Evolutionary conservation across 2,329 filamentous ascomycete genomes (phyloP).

Genomic region (Hymenoscyphus salicellus): DNA sequence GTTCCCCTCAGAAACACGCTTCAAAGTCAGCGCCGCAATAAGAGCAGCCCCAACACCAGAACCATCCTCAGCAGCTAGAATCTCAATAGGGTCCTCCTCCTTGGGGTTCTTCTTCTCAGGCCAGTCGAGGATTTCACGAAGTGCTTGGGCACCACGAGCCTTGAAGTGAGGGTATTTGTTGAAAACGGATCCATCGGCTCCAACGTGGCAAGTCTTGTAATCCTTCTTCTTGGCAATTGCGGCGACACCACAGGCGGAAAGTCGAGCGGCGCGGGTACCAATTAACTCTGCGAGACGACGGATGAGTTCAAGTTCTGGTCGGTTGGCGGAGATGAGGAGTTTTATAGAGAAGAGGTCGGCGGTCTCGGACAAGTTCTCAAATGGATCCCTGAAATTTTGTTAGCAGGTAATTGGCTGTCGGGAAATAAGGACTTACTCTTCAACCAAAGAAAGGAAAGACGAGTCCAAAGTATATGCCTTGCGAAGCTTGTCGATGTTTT

Average conservation of each 20-base stretch:
- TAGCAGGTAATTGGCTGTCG: slow-evolving; percentile 19
- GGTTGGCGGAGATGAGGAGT: slow-evolving; percentile 67
- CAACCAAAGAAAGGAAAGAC: slow-evolving; percentile 88
- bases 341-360: slow-evolving; percentile 75
- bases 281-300: slow-evolving; percentile 90
- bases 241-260: slow-evolving; percentile 91
- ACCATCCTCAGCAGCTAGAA: slow-evolving; percentile 89
- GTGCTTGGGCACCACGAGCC: slow-evolving; percentile 79
- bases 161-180: slow-evolving; percentile 99
- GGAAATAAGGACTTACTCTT: slow-evolving; percentile 61
- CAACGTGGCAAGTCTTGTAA: slow-evolving; percentile 84
- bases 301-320: slow-evolving; percentile 82
- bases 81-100: slow-evolving; percentile 82
- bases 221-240: slow-evolving; percentile 97
- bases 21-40: slow-evolving; percentile 73
- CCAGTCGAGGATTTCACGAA: slow-evolving; percentile 96
- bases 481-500: slow-evolving; percentile 76
- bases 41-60: slow-evolving; percentile 95
- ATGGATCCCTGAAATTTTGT: slow-evolving; percentile 67
- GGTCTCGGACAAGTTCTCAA: slow-evolving; percentile 91
- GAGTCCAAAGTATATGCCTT: slow-evolving; percentile 89
- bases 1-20: slow-evolving; percentile 62
- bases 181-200: slow-evolving; percentile 95
- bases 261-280: slow-evolving; percentile 85
- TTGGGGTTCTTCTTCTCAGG: slow-evolving; percentile 64